phyloP scores from a whole-genome alignment of 2,329 filamentous ascomycete genomes.

The Trichophyton schoenleinii region DNA sequence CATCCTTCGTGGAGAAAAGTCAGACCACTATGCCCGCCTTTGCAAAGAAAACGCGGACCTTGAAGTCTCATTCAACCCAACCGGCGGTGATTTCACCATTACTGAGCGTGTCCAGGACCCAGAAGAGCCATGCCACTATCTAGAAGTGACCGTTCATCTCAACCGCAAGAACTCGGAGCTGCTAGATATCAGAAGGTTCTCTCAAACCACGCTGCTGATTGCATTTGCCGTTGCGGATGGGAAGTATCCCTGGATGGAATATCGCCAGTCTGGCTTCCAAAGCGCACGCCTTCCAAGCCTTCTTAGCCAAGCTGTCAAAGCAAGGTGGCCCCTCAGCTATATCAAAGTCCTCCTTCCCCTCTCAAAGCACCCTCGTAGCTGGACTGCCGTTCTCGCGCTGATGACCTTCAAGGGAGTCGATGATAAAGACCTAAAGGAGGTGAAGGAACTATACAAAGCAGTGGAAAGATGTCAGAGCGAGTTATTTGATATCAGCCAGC shows the following conservation, averaged over 20 bases:
- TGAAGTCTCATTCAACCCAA: constrained; percentile 3
- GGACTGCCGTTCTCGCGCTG: constrained; percentile 20
- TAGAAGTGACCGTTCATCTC: constrained; percentile 11
- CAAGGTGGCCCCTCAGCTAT: constrained; percentile 11
- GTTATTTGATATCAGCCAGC: constrained; percentile 13
- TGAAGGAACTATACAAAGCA: constrained; percentile 14
- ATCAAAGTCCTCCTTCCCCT: constrained; percentile 20
- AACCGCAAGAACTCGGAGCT: constrained; percentile 16
- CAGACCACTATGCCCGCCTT: neutral
- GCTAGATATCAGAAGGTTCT: constrained; percentile 20
- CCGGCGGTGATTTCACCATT: neutral
- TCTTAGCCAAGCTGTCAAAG: constrained; percentile 15
- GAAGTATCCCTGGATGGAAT: constrained; percentile 14
- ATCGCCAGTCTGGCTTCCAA: constrained; percentile 16
- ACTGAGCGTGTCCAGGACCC: neutral
- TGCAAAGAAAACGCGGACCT: constrained; percentile 3
- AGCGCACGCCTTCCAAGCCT: constrained; percentile 9
- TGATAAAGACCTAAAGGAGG: constrained; percentile 14
- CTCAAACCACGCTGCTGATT: constrained; percentile 19
- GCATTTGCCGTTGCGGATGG: constrained; percentile 15
- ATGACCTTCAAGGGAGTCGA: constrained; percentile 19
- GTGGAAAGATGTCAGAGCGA: constrained; percentile 19
- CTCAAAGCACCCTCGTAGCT: constrained; percentile 17
- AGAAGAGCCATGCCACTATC: neutral
- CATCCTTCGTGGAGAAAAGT: neutral